Percentiles rank a stretch among this genome's conserved stretches.
phyloP scores from a whole-genome alignment of 305 asterid genomes.

The Solanum hybrid region DNA sequence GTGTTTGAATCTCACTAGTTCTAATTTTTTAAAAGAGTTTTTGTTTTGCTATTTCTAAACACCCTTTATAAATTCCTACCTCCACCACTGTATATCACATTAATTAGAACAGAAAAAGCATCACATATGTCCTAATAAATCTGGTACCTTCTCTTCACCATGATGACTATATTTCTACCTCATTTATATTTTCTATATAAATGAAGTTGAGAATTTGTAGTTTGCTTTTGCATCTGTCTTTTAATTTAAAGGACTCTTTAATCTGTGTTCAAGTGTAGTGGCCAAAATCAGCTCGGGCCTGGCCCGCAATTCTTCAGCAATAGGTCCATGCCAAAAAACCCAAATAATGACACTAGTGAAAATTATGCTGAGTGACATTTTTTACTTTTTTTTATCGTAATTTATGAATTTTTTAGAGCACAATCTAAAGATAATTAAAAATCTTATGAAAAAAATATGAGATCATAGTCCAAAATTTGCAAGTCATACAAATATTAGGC shows the following conservation, averaged over 20 bases:
- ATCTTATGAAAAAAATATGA: background rate
- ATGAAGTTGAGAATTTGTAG: background rate
- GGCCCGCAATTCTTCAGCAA: background rate
- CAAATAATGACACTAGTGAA: background rate
- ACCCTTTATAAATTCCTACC: too few species aligned
- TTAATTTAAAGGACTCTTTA: background rate
- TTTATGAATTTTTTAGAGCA: background rate
- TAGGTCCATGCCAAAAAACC: background rate
- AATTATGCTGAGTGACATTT: background rate
- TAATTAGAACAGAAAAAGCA: background rate
- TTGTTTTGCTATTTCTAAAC: too few species aligned
- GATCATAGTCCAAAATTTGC: background rate
- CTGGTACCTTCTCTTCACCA: background rate
- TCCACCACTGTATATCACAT: background rate
- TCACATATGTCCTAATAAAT: background rate
- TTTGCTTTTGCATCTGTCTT: background rate
- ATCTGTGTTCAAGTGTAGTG: background rate
- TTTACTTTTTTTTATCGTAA: background rate
- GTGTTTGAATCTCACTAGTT: too few species aligned
- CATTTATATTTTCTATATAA: background rate
- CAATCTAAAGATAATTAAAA: background rate
- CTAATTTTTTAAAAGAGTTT: too few species aligned
- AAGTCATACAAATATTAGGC: background rate
- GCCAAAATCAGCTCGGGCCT: background rate
- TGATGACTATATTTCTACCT: background rate